These are phyloP conservation scores for Euphrasia arctica DNA, from an alignment of 305 asterid species.

Conservation along the genomic window DNA sequence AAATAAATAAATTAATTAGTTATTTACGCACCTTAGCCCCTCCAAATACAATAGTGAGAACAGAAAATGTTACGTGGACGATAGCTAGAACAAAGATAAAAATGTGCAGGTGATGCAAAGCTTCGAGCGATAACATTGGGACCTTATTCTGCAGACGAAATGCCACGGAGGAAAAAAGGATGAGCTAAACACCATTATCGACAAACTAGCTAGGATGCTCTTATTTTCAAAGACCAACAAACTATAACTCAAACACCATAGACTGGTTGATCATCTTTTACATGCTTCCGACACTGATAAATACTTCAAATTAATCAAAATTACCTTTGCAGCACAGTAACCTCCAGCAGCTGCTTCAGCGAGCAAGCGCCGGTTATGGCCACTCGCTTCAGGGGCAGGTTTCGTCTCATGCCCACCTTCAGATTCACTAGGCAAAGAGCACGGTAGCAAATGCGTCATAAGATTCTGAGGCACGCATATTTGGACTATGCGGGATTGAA, in stretches of 20 bases:
- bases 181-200: too few species aligned
- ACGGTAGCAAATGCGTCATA: constrained; percentile 64
- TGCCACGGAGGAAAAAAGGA: constrained; percentile 38
- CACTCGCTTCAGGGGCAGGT: constrained; percentile 35
- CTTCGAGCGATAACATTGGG: constrained; percentile 90
- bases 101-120: constrained; percentile 90
- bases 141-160: constrained; percentile 58
- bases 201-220: constrained; percentile 14
- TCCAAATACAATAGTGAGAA: constrained; percentile 82
- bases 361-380: constrained; percentile 59
- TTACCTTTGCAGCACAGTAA: constrained; percentile 69
- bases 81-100: constrained; percentile 94
- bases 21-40: constrained; percentile 57
- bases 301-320: too few species aligned
- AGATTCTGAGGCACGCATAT: constrained; percentile 50
- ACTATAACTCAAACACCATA: background rate
- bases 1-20: too few species aligned
- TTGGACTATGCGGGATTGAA: constrained; percentile 60
- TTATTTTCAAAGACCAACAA: constrained; percentile 3
- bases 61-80: constrained; percentile 90
- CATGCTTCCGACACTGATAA: background rate
- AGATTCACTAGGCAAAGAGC: constrained; percentile 36
- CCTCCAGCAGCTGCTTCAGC: constrained; percentile 46
- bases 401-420: constrained; percentile 35
- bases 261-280: background rate